These are phyloP conservation scores for Mortierella alpina DNA, from an alignment of 192 early-diverging fungal species.

Conservation along the genomic window DNA sequence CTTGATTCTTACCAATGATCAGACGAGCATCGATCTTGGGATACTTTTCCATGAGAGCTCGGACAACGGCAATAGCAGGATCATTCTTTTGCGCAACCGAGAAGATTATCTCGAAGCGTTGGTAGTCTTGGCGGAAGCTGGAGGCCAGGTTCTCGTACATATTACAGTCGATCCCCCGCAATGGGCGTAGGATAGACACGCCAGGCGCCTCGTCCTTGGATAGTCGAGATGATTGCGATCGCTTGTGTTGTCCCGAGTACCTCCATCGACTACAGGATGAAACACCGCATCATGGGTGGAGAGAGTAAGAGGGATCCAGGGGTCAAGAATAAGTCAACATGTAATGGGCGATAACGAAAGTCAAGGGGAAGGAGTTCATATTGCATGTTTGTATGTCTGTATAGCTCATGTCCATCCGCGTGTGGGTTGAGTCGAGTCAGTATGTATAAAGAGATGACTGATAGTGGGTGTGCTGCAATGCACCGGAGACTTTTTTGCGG, in stretches of 20 bases:
- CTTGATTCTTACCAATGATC: conserved; percentile 72
- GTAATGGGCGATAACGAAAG: too few species aligned
- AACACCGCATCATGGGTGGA: not conserved
- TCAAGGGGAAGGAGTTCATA: too few species aligned
- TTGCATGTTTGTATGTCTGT: too few species aligned
- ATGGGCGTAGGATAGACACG: conserved; percentile 92
- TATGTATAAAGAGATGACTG: too few species aligned
- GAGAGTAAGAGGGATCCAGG: not conserved
- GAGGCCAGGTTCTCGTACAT: conserved; percentile 85
- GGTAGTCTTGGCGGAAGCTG: conserved; percentile 88
- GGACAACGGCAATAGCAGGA: conserved; percentile 82
- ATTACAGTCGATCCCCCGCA: conserved; percentile 92
- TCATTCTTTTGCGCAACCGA: conserved; percentile 84
- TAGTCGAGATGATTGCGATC: conserved; percentile 51
- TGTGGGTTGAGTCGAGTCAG: too few species aligned
- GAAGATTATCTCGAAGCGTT: conserved; percentile 89
- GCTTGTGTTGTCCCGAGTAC: conserved; percentile 34
- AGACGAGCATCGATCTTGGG: conserved; percentile 79
- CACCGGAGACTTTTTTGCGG: too few species aligned
- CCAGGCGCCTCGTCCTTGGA: conserved; percentile 67
- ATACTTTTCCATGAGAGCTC: conserved; percentile 73
- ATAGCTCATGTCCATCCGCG: too few species aligned
- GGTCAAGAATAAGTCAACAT: too few species aligned
- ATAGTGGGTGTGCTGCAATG: too few species aligned
- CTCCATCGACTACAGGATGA: conserved; percentile 34